Percentiles rank a stretch among this genome's conserved stretches.
Evolutionary conservation across 768 basidiomycete genomes (phyloP).

Genomic region (Strobilomyces confusus): DNA sequence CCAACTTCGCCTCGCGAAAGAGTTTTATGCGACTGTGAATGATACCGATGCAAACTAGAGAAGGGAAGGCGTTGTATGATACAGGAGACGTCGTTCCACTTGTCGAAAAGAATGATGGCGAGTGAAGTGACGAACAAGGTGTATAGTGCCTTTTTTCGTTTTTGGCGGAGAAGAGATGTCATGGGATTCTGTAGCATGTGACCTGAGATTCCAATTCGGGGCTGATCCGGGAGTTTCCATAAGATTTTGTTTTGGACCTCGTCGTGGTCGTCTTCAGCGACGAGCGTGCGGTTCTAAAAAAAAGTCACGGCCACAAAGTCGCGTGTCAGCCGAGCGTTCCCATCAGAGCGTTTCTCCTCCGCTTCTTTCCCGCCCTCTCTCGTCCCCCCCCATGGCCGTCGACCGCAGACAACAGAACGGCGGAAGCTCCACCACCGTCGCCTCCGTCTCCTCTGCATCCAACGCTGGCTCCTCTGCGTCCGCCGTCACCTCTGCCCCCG

Average conservation of each 20-base stretch:
- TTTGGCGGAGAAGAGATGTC: no score
- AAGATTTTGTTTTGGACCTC: no score
- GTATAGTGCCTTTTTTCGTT: no score
- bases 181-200: no score
- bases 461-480: not conserved
- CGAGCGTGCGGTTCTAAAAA: not conserved
- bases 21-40: conserved; percentile 81
- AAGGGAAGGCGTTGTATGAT: not conserved
- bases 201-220: not conserved
- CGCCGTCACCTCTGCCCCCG: not conserved
- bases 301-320: not conserved
- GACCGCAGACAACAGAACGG: conserved; percentile 21
- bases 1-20: conserved; percentile 76
- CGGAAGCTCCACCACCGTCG: not conserved
- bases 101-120: no score
- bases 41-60: conserved; percentile 58
- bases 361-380: not conserved
- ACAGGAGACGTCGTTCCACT: no score
- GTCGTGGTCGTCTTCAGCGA: no score
- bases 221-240: not conserved
- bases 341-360: not conserved
- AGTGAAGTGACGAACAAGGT: no score
- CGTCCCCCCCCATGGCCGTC: not conserved
- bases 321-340: not conserved
- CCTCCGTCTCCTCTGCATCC: conserved; percentile 4